Evolutionary conservation across 768 basidiomycete genomes (phyloP).

Genomic region (Boletus subparvulus): DNA sequence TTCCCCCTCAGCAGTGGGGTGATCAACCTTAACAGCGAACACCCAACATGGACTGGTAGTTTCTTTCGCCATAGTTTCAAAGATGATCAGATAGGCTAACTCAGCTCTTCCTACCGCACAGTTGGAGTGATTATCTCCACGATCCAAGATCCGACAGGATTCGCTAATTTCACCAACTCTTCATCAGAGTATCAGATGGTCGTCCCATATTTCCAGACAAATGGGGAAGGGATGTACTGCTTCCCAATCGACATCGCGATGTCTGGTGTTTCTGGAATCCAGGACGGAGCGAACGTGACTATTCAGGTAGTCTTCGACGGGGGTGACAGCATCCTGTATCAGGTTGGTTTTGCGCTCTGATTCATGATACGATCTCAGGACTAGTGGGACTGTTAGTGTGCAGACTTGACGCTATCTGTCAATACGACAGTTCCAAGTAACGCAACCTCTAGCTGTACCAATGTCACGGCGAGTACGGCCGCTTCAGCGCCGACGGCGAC

Average conservation of each 20-base stretch:
- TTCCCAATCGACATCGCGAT: conserved; percentile 60
- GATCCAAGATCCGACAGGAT: conserved; percentile 56
- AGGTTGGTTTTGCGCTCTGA: conserved; percentile 40
- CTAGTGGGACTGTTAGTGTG: conserved; percentile 49
- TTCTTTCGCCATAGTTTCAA: not conserved
- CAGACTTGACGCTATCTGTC: conserved; percentile 70
- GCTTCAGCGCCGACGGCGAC: conserved; percentile 18
- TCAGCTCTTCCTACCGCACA: conserved; percentile 23
- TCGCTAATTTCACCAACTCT: conserved; percentile 56
- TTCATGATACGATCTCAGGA: not conserved
- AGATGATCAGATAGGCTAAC: conserved; percentile 2
- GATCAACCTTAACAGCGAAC: conserved; percentile 64
- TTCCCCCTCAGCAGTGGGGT: conserved; percentile 70
- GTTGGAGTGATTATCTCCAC: conserved; percentile 59
- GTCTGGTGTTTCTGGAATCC: conserved; percentile 48
- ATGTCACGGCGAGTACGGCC: conserved; percentile 25
- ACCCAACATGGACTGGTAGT: conserved; percentile 57
- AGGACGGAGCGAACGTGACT: conserved; percentile 70
- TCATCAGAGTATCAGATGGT: conserved; percentile 35
- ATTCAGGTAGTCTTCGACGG: conserved; percentile 67
- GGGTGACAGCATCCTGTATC: conserved; percentile 71
- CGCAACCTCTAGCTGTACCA: conserved; percentile 35
- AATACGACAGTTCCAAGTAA: conserved; percentile 49
- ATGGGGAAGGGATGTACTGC: conserved; percentile 64
- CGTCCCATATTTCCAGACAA: conserved; percentile 48